Base-by-base conservation (phyloP, 176 grass and related monocot genomes). In the Alloteropsis semialata region DNA sequence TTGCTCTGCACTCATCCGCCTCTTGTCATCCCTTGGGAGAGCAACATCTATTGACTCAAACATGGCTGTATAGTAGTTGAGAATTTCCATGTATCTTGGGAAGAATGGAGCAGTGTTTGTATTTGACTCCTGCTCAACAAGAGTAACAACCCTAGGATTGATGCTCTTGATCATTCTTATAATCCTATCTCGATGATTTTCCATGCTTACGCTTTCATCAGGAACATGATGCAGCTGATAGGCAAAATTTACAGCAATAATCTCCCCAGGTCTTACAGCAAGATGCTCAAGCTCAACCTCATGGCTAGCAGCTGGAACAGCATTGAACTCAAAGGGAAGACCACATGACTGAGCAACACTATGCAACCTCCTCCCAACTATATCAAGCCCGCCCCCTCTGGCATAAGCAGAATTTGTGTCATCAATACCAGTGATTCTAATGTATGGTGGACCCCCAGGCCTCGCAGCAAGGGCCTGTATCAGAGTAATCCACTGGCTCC, bases 211-310 rank as follows among this genome's bases (percentile, higher is more conserved):
- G 6, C 93, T 95, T 74, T 95, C 93, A 55, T 95, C 90, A 55
- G 93, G 88, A 71, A 86, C 88, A 82, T 95, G 93, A 86, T 92
- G 93, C 74, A 95, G 78, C 82, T 95, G 93, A 49, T 92, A 95
- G 44, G 90, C 85, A 84, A 95, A 95, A 88, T 95, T 95, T 41
- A 95, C 93, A 75, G 67, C 90, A 37, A 95, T 70, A 6, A 79
- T 85, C 76, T 95, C 93, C 56, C 82, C 88, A 55, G 63, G 50
- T 66, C 85, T 84, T 76, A 90, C 72, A 88, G 61, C 57, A 50
- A 95, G 85, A 88, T 92, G 81, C 79, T 86, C 90, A 45, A 79
- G 76, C 55, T 67, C 83, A 67, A 95, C 85, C 57, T 95, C 93
- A 68, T 72, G 86, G 77, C 90, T 87, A 83, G 64, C 86, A 81